Base-by-base conservation (phyloP, 2,329 filamentous ascomycete genomes). In the Trichoderma hamatum region DNA sequence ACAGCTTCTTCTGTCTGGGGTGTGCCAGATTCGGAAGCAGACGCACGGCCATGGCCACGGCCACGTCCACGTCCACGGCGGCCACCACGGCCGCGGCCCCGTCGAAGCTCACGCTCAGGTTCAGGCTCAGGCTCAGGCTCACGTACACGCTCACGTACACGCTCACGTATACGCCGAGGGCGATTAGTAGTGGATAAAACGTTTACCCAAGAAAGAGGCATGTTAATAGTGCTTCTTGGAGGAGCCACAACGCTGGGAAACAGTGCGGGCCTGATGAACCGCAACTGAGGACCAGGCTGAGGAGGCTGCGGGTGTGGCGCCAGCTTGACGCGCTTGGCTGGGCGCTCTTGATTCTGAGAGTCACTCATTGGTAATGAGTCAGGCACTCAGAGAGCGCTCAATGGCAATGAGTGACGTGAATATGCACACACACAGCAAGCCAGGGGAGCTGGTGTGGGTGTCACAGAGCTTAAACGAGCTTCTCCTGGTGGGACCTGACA, bases 241-340 rank as follows among this genome's bases (percentile, higher is more conserved):
- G 68, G 54, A 51, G 30, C 32, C 28, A 28, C 59, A 30, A 43
- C 39, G 39, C 19, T 43, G 39, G 39, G 46, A 24, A 24, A n/a
- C 9, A 49, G 51, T n/a, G 49, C 58, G 21, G 55, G 46, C 32
- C 24, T 51, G 21, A 64, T 36, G 34, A 49, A 28, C 49, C 28
- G 34, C 49, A 64, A 59, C 46, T 52, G 65, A 30, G 30, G 51
- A 9, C 36, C 32, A 26, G 61, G 26, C 24, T 39, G 24, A 16
- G 39, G 24, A 28, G 11, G 67, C 39, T 64, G 52, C 46, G 39
- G 30, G 52, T 55, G 59, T 36, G 58, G 69, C 30, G 66, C 65
- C 63, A 73, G 34, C 72, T 71, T 74, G 71, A 72, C 58, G 67
- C 74, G 74, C 72, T 75, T 75, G 30, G 72, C 71, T 28, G 71